Percentiles rank a stretch among this genome's conserved stretches.
Conservation (phyloP, 1,284 basidiomycete genomes). For the Sphagnurus paluster region DNA sequence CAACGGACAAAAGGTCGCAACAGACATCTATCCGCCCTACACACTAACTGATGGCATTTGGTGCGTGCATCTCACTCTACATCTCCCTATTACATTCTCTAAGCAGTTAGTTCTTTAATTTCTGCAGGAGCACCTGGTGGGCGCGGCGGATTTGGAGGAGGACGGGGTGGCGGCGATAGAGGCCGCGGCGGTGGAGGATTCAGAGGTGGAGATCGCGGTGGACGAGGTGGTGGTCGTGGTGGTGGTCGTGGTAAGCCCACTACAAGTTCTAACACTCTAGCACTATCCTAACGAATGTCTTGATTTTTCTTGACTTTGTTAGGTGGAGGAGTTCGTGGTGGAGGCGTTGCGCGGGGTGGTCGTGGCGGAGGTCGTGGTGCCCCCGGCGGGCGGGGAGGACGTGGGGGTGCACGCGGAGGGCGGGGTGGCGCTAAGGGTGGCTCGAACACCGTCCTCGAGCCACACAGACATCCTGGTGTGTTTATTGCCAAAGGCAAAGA, state of each 20-base stretch:
- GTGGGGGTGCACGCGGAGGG: constrained; percentile 55
- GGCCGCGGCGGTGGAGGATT: constrained; percentile 28
- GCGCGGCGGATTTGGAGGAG: constrained; percentile 53
- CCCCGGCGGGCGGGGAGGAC: constrained; percentile 44
- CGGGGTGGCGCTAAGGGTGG: constrained; percentile 76
- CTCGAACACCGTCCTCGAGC: constrained; percentile 88
- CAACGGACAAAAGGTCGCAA: constrained; percentile 7
- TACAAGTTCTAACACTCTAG: neutral
- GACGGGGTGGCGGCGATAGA: constrained; percentile 31
- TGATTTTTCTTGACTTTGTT: neutral
- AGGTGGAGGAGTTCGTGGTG: constrained; percentile 25
- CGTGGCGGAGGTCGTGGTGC: constrained; percentile 40
- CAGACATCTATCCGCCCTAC: constrained; percentile 1
- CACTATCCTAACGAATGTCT: neutral
- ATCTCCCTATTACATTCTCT: constrained; percentile 2
- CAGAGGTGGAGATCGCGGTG: constrained; percentile 25
- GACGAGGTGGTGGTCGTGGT: constrained; percentile 25
- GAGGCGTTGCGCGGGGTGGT: constrained; percentile 34
- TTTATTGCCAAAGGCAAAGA: constrained; percentile 97
- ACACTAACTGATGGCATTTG: constrained; percentile 27
- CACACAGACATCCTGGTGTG: constrained; percentile 92
- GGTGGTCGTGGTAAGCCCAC: constrained; percentile 1
- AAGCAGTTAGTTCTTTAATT: neutral
- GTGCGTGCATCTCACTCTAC: constrained; percentile 9
- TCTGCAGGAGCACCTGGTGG: constrained; percentile 50